A percentile compares a stretch with the other conserved stretches of the same genome.
Evolutionary conservation across 768 basidiomycete genomes (phyloP).

Genomic region (Tubosaeta sp.): DNA sequence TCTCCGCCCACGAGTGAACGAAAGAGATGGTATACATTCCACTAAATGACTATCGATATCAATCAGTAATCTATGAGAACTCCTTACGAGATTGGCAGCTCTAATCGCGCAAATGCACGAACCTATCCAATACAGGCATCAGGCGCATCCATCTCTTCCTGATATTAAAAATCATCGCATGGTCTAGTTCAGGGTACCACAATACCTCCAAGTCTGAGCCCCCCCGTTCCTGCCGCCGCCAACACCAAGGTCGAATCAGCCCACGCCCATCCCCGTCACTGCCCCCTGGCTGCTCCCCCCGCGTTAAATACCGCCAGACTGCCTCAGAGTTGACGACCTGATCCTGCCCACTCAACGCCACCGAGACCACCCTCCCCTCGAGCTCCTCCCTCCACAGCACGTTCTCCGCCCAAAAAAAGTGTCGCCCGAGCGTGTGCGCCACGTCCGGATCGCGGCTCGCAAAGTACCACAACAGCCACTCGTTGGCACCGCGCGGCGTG

Average conservation of each 20-base stretch:
- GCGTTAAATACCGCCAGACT: slow-evolving; percentile 40
- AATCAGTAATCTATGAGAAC: no score
- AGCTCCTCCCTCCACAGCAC: slow-evolving; percentile 60
- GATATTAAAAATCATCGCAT: slow-evolving; percentile 38
- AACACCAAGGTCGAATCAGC: not conserved
- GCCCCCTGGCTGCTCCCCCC: slow-evolving; percentile 13
- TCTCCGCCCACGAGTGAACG: not conserved
- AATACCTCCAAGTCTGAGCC: slow-evolving; percentile 33
- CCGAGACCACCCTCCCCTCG: slow-evolving; percentile 24
- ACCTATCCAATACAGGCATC: slow-evolving; percentile 29
- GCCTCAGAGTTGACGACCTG: slow-evolving; percentile 39
- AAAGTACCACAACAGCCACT: slow-evolving; percentile 70
- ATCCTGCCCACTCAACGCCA: slow-evolving; percentile 38
- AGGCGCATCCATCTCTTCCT: slow-evolving; percentile 24
- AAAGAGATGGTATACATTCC: no score
- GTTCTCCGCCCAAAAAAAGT: slow-evolving; percentile 67
- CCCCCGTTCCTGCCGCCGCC: slow-evolving; percentile 26
- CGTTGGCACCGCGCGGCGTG: slow-evolving; percentile 43
- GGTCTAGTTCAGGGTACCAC: slow-evolving; percentile 37
- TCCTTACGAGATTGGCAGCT: no score
- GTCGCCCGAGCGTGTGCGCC: slow-evolving; percentile 51
- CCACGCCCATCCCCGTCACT: not conserved
- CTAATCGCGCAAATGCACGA: slow-evolving; percentile 17
- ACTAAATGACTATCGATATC: no score
- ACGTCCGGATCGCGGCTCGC: slow-evolving; percentile 61